Base-by-base conservation (phyloP, 441 rosid species). In the Arabidopsis hybrid region DNA sequence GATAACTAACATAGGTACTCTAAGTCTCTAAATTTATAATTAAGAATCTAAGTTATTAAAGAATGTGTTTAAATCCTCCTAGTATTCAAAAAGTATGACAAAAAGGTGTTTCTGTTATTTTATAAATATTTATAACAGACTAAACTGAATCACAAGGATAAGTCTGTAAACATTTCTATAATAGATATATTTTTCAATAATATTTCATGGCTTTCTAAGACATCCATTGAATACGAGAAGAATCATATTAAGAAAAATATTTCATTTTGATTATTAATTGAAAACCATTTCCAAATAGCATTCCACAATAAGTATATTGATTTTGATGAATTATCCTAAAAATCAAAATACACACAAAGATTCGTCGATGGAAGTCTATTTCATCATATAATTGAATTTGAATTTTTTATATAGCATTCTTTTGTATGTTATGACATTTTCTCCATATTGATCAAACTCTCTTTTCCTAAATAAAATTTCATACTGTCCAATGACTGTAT, bases 91-190 rank as follows among this genome's bases (percentile, higher is more conserved):
- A 35, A 9, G 62, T 57, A 16, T 1, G 45, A 16, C 63, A 21
- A 58, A 58, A 57, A 35, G 42, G 29, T 17, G 17, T 8, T 57
- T 13, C n/a, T 56, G 12, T 57, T 57, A 57, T 55, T 55, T 17
- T 31, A 13, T 29, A 31, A 29, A 29, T 12, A 52, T 29, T 14
- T 1, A 21, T 9, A 52, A 26, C n/a, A 26, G 8, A 52, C 4
- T 52, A 11, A 26, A 52, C 16, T 26, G 17, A 31, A 53, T 52
- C 56, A 51, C n/a, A 5, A 11, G 32, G 57, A 18, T 52, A 7
- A 16, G 12, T 51, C 2, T 51, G 21, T 46, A 2, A 3, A 26
- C 31, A 8, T 21, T 50, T 50, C 14, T 26, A 29, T 26, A 56
- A 55, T 8, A 31, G 32, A 21, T 21, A 3, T 12, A 29, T 29